Evolutionary conservation across 1,284 basidiomycete species (phyloP).

Genomic region (Inonotus hispidus): DNA sequence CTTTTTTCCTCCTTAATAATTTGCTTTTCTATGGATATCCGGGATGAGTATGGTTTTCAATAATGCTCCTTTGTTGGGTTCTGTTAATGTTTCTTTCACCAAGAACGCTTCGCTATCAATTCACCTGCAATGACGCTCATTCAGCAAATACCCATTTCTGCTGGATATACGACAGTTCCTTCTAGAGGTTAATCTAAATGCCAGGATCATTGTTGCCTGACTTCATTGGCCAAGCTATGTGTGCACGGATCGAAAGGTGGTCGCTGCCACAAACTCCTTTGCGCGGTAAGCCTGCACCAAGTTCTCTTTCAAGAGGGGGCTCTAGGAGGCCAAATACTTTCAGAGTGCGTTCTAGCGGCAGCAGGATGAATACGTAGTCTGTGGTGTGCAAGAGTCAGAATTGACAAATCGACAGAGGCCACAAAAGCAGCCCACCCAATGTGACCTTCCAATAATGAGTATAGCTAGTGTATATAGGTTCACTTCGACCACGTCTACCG

Average conservation of each 20-base stretch:
- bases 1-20: not conserved
- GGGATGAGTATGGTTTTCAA: slow-evolving; percentile 1
- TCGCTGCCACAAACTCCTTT: slow-evolving; percentile 81
- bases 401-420: not conserved
- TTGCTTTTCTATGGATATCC: not conserved
- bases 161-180: not conserved
- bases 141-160: not conserved
- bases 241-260: slow-evolving; percentile 73
- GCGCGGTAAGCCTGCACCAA: slow-evolving; percentile 76
- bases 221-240: slow-evolving; percentile 34
- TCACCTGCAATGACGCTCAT: not conserved
- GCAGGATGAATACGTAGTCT: slow-evolving; percentile 85
- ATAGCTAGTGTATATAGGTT: slow-evolving; percentile 79
- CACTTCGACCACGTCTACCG: slow-evolving; percentile 46
- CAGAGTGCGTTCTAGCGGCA: slow-evolving; percentile 36
- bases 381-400: slow-evolving; percentile 12
- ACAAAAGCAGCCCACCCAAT: slow-evolving; percentile 52
- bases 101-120: not conserved
- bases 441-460: slow-evolving; percentile 79
- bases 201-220: not conserved
- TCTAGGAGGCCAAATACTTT: slow-evolving; percentile 56
- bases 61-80: slow-evolving; percentile 1
- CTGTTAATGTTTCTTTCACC: not conserved
- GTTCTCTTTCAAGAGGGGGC: slow-evolving; percentile 57
- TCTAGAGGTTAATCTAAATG: slow-evolving; percentile 2